Percentiles rank a stretch among this genome's conserved stretches.
Evolutionary conservation across 2,329 filamentous ascomycete genomes (phyloP).

Genomic region (Lachnellula suecica): DNA sequence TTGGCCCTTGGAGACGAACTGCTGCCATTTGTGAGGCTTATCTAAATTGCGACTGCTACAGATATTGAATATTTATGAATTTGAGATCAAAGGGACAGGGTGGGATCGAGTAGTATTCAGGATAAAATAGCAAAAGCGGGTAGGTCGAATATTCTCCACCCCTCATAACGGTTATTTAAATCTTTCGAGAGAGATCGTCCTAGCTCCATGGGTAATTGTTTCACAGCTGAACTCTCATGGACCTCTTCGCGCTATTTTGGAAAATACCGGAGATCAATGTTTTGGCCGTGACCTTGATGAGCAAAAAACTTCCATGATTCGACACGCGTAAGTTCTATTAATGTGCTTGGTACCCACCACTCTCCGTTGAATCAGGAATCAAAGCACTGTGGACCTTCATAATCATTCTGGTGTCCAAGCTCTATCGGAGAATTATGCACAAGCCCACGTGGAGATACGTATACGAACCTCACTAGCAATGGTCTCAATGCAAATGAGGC

Average conservation of each 20-base stretch:
- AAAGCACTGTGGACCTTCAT: background rate
- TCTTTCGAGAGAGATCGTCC: background rate
- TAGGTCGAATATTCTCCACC: background rate
- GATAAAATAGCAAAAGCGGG: background rate
- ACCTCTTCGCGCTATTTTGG: background rate
- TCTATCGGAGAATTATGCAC: too few relatives aligned
- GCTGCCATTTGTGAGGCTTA: background rate
- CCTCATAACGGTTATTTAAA: background rate
- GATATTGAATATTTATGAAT: background rate
- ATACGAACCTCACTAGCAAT: too few relatives aligned
- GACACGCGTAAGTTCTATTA: constrained; percentile 11
- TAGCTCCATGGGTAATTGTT: background rate
- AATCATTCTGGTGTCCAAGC: too few relatives aligned
- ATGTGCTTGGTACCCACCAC: constrained; percentile 4
- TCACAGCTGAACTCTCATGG: background rate
- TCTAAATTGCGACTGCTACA: background rate
- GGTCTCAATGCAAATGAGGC: too few relatives aligned
- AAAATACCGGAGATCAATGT: background rate
- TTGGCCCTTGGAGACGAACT: background rate
- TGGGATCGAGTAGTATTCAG: background rate
- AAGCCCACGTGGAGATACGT: too few relatives aligned
- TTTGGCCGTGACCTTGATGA: background rate
- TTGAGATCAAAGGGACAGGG: background rate
- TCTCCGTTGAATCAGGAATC: background rate
- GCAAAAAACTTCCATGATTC: background rate